These are phyloP conservation scores for Penicillium crystallinum DNA, from an alignment of 495 filamentous ascomycete genomes.

Conservation along the genomic window DNA sequence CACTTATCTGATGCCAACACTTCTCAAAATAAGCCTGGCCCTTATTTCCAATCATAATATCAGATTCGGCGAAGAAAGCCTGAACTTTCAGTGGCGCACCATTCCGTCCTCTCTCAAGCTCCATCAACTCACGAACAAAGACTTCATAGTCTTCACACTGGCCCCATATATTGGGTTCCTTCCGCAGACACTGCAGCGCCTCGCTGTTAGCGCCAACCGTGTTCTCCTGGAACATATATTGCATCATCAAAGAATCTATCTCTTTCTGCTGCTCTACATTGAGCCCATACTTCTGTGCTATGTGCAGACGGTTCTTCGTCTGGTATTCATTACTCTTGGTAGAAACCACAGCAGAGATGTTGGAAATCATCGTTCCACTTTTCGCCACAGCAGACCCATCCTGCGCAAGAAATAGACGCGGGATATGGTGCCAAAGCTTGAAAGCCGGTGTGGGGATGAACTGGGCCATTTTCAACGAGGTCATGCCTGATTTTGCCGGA, in stretches of 20 bases:
- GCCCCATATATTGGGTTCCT: conserved; percentile 22
- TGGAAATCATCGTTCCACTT: conserved; percentile 16
- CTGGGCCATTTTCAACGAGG: conserved; percentile 22
- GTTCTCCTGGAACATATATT: conserved; percentile 22
- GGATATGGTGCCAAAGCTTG: conserved; percentile 29
- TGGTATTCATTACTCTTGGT: not conserved
- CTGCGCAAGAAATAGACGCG: conserved; percentile 28
- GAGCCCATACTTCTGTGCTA: conserved; percentile 21
- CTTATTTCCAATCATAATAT: conserved; percentile 26
- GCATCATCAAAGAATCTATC: conserved; percentile 11
- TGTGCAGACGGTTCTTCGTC: conserved; percentile 9
- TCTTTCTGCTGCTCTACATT: conserved; percentile 15
- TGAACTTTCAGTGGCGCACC: conserved; percentile 6
- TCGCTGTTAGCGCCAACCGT: conserved; percentile 32
- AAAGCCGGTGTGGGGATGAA: conserved; percentile 26
- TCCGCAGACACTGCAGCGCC: conserved; percentile 29
- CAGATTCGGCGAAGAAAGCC: conserved; percentile 24
- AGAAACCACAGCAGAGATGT: conserved; percentile 3
- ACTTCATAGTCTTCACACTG: conserved; percentile 26
- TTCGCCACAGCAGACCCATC: conserved; percentile 17
- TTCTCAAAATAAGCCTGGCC: conserved; percentile 30
- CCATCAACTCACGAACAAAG: conserved; percentile 17
- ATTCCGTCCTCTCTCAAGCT: not conserved
- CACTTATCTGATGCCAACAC: conserved; percentile 20
- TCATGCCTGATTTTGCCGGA: conserved; percentile 31